Evolutionary conservation across 768 basidiomycete genomes (phyloP), one percentile per base, ranked within the genome.

Genomic region (Tricholoma matsutake): DNA sequence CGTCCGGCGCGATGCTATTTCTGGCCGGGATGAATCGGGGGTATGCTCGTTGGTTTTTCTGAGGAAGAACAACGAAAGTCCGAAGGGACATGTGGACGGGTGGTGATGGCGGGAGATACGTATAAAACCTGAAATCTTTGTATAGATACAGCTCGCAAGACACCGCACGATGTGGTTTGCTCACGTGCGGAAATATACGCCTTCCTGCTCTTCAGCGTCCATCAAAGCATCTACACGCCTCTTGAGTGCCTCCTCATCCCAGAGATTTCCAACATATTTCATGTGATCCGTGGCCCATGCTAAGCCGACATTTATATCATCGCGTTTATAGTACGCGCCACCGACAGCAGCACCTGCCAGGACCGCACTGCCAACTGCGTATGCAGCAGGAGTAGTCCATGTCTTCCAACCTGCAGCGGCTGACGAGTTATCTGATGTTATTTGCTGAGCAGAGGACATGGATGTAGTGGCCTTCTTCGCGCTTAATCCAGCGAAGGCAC

Each of bases 221-320:
- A 89, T 73, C 55, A 97, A 72, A 29, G 76, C 77, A 28, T 87
- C 83, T 56, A 96, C 67, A 20, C 95, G 81, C 60, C 69, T 74
- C 39, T 79, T 78, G 73, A 95, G 76, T 9, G 75, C 78, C 20
- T 80, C 78, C 65, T 87, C 85, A 65, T 96, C 87, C 95, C 94
- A 96, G 31, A 97, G 74, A 65, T 81, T 91, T 45, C 90, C 85
- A 8, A 96, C 87, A 72, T 89, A 98, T 68, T 88, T 90, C 86
- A 97, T 84, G 71, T 98, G 95, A 65, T 96, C 94, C 31, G 82
- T 86, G 2, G 87, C 87, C 87, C 88, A 94, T 10, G 79, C 75
- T 65, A 89, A 89, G 2, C 90, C 85, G 45, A 79, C 79, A 6
- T 82, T 81, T 31, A 97, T 74, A 28, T 93, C 91, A 11, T 91